These are phyloP conservation scores for Rhizophora apiculata DNA, from an alignment of 345 rosid species.

Conservation along the genomic window DNA sequence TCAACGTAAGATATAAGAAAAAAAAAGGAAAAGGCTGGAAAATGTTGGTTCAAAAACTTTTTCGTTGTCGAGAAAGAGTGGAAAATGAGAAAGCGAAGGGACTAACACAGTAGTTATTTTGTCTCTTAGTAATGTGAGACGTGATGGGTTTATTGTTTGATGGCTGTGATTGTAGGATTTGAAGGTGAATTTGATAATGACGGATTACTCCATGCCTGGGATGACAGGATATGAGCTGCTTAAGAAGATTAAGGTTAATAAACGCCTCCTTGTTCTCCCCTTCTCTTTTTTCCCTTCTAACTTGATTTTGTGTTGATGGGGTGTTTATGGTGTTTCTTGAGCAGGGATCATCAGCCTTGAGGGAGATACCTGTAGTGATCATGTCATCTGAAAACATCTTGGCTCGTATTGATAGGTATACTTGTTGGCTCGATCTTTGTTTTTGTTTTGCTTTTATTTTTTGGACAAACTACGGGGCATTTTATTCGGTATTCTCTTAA, in stretches of 20 bases:
- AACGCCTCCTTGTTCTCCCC: not conserved
- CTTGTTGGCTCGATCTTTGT: not conserved
- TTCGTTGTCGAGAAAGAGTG: conserved; percentile 21
- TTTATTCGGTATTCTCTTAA: not conserved
- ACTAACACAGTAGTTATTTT: not conserved
- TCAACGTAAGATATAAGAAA: conserved; percentile 44
- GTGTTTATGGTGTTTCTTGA: not conserved
- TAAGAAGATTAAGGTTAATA: conserved; percentile 63
- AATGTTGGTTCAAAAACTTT: not conserved
- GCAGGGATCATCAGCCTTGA: conserved; percentile 71
- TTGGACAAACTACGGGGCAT: not conserved
- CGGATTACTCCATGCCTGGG: conserved; percentile 86
- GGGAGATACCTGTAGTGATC: conserved; percentile 76
- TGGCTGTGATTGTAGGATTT: conserved; percentile 41
- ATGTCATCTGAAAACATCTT: conserved; percentile 83
- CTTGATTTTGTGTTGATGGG: not conserved
- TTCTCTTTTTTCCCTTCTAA: not conserved
- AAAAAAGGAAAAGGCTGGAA: not conserved
- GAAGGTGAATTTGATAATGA: conserved; percentile 73
- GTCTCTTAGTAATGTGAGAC: not conserved
- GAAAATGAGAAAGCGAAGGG: not conserved
- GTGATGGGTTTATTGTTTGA: not conserved
- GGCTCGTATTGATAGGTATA: conserved; percentile 71
- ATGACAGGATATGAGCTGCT: conserved; percentile 82
- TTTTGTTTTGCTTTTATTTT: not conserved